Base-by-base conservation (phyloP, 225 moss, liverwort and hornwort species). In the Physcomitrium patens region DNA sequence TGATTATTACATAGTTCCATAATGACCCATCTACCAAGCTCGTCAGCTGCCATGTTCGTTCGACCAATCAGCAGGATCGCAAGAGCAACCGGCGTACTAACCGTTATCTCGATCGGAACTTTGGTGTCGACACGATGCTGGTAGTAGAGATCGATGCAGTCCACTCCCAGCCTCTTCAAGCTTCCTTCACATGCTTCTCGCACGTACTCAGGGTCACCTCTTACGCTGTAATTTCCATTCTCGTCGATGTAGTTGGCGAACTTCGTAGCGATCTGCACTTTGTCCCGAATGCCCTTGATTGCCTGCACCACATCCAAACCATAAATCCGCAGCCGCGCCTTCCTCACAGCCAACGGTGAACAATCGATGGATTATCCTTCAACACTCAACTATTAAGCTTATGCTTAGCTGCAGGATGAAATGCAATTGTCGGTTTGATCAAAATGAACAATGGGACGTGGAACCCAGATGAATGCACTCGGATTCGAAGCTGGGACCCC, bases 191-290 rank as follows among this genome's bases (percentile, higher is more conserved):
- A 53, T 1, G 60, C 14, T 22, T 47, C 43, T 2, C 70, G 86
- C 18, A 91, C 83, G 60, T 87, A 84, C 64, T 83, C 87, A 1
- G 85, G 91, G 15, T 87, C 85, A 13, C 91, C 89, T 12, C 78
- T 68, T 28, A 71, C 5, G 0, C 3, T 7, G 8, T 0, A 7
- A 0, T 12, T 20, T 13, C 50, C 68, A 0, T 27, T 2, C 2
- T 20, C 17, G 31, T 37, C 56, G 0, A 53, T 0, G 0, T 13
- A 1, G 4, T 69, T 9, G 2, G 68, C 72, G 63, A 89, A 91
- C 41, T 91, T 91, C 6, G 91, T 89, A 26, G 89, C 86, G 46
- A 91, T 65, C 76, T 89, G 89, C 26, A 89, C 86, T 73, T 83
- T 84, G 37, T 81, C 73, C 37, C 79, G 80, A 4, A 89, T 81